Conservation (phyloP, 305 asterid genomes). For the Stenogyne calaminthoides region DNA sequence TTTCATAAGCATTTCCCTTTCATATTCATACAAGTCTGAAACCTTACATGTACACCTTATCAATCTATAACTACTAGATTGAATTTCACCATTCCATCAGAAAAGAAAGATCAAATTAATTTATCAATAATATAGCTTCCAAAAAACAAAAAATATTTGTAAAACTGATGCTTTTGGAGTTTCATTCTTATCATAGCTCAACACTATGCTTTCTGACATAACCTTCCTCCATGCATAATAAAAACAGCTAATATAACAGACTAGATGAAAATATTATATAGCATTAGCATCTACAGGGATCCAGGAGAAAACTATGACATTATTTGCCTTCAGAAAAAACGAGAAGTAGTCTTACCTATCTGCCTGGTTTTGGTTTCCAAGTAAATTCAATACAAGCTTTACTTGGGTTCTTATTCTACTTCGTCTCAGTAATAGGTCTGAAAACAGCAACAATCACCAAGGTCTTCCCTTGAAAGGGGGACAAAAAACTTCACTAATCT, state of each 20-base stretch:
- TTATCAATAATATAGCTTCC: background rate
- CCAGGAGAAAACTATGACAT: background rate
- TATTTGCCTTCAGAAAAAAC: background rate
- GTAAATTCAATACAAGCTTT: conserved; percentile 82
- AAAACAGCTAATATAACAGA: background rate
- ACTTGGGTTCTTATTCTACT: conserved; percentile 56
- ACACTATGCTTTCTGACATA: background rate
- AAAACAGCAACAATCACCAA: conserved; percentile 89
- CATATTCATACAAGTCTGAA: background rate
- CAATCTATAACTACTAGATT: background rate
- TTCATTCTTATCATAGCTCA: background rate
- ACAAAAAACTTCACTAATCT: background rate
- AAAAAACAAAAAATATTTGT: background rate
- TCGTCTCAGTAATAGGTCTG: conserved; percentile 91
- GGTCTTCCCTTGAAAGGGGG: conserved; percentile 78
- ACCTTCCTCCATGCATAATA: background rate
- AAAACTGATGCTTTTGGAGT: background rate
- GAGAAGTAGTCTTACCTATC: conserved; percentile 41
- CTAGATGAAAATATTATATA: background rate
- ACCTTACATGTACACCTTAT: background rate
- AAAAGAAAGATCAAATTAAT: background rate
- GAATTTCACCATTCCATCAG: background rate
- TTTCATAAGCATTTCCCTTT: background rate
- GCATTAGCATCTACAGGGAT: background rate
- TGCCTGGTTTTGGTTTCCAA: conserved; percentile 94